phyloP scores from a whole-genome alignment of 192 early-diverging fungal genomes.

The Glomus cerebriforme region DNA sequence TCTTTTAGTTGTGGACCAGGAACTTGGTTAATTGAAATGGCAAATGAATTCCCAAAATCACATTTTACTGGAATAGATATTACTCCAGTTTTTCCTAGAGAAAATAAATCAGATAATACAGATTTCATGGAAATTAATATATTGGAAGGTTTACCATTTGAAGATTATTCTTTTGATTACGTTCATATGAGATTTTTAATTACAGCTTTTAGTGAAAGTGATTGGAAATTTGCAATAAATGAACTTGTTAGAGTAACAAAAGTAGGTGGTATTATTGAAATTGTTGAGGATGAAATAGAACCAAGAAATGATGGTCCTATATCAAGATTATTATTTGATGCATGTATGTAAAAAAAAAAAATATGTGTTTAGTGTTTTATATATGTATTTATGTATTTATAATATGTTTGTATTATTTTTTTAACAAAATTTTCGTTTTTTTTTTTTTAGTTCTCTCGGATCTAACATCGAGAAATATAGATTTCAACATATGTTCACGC shows the following conservation, averaged over 20 bases:
- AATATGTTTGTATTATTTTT: neutral
- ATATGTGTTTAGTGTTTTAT: neutral
- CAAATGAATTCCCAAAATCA: constrained; percentile 32
- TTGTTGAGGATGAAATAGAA: constrained; percentile 10
- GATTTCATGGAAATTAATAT: constrained; percentile 36
- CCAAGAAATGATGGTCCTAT: constrained; percentile 20
- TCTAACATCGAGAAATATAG: neutral
- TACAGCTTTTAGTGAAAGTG: constrained; percentile 18
- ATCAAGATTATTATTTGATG: constrained; percentile 9
- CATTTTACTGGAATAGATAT: constrained; percentile 41
- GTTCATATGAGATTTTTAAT: constrained; percentile 37
- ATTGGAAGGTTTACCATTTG: constrained; percentile 35
- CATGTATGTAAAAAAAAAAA: neutral
- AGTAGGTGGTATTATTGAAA: neutral
- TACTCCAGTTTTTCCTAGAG: constrained; percentile 38
- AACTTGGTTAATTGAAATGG: constrained; percentile 4
- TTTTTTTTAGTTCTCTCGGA: constrained; percentile 2
- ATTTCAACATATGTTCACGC: neutral
- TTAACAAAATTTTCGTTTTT: neutral
- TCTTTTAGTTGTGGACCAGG: constrained; percentile 1
- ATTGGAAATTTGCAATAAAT: constrained; percentile 23
- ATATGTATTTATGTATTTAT: neutral
- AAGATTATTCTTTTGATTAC: constrained; percentile 40
- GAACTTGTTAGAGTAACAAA: constrained; percentile 15
- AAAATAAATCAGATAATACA: constrained; percentile 38